Base-by-base conservation (phyloP, 805 yeast genomes). In the Ogataea pignaliae region DNA sequence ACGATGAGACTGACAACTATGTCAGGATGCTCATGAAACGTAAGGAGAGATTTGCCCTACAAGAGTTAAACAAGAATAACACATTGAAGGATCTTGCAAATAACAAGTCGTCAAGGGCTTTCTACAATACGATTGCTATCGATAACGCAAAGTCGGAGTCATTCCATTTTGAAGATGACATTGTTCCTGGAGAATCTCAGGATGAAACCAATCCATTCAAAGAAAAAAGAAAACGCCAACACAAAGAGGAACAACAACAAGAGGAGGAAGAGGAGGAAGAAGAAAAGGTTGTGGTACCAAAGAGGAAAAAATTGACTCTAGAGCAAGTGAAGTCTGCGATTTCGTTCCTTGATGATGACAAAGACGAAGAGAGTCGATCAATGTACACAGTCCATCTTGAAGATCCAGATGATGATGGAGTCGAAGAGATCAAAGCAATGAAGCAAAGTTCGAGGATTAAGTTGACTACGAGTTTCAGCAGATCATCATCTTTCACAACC, bases 1-100 rank as follows among this genome's bases (percentile, higher is more conserved):
- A 83, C 48, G 91, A 83, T 50, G 93, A 84, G 46, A 89, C 84
- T 55, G 84, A 77, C 41, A 69, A 75, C 36, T 65, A 72, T 37
- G 59, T 64, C 36, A 74, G 71, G 43, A 60, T 61, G 37, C 61
- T 62, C 40, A 54, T 60, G 36, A 55, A 56, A 12, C 55, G 70
- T 37, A 50, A 63, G 39, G 66, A 68, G 52, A 57, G 69, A 42
- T 80, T 81, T 61, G 70, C 72, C 53, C 66, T 71, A 54, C 66
- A 77, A 54, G 60, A 79, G 49, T 50, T 73, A 35, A 34, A 51
- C 54, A 73, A 73, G 48, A 69, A 71, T 59, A 72, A 70, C 44
- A 69, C 72, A 42, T 57, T 69, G 31, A 66, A 65, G 41, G 66
- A 62, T 32, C 53, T 78, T 41, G 66, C 78, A 0, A 72, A 75